Base-by-base conservation (phyloP, 2,329 filamentous ascomycete genomes). In the Kalaharituber pfeilii region DNA sequence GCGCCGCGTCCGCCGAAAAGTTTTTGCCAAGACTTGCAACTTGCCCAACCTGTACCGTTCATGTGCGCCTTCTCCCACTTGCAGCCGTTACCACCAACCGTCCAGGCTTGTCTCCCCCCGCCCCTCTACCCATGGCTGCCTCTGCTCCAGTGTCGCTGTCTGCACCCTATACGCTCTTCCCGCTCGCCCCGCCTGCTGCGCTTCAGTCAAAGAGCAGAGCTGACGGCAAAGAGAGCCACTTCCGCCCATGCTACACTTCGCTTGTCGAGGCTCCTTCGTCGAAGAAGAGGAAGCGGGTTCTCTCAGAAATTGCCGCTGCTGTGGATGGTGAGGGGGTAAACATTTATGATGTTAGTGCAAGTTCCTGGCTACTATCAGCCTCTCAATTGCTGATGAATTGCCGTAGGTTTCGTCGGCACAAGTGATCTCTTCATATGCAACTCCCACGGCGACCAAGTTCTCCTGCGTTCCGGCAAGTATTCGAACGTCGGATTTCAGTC, bases 321-420 rank as follows among this genome's bases (percentile, higher is more conserved):
- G 57, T 60, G 7, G 59, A 62, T 25, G 59, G 60, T 51, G 60
- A 62, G 28, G 60, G 59, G 15, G 59, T 62, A 13, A 60, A 62
- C 45, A 60, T 62, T 50, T 62, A 60, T 39, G 57, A 62, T 59
- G 60, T 62, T 51, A 15, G 44, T 49, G 44, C n/a, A n/a, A n/a
- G 24, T 15, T 28, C 22, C 47, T 30, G 15, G 22, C 22, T 47
- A 22, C 11, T 8, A 47, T 8, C 24, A 9, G 30, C n/a, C 30
- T n/a, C 30, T n/a, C n/a, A 25, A 13, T 18, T 50, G 47, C 47
- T 50, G 5, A 50, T 29, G 5, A 28, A 22, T 27, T 47, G 29
- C 50, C 15, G 18, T 30, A 62, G 60, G 50, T 58, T 24, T 54
- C 53, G 18, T 51, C 55, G 9, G 53, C 59, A 3, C 57, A 62